phyloP scores from a whole-genome alignment of 805 yeast genomes.

The Debaryomyces tyrocola region DNA sequence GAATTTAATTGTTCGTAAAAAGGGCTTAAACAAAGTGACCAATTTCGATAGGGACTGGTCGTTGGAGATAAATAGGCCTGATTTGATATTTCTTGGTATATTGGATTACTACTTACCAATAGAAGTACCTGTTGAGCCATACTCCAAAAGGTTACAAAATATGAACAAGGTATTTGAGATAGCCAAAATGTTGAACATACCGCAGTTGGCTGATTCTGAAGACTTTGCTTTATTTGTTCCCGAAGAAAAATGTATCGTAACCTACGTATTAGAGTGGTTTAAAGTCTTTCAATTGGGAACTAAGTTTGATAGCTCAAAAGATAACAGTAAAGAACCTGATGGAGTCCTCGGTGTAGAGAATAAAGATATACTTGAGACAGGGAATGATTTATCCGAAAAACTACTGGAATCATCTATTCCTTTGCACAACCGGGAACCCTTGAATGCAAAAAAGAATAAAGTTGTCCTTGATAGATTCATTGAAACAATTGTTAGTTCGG shows the following conservation, averaged over 20 bases:
- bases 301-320: not conserved
- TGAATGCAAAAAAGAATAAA: not conserved
- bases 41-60: slow-evolving; percentile 62
- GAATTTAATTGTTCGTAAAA: slow-evolving; percentile 28
- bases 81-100: slow-evolving; percentile 43
- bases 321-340: not conserved
- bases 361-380: not conserved
- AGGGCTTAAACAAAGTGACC: slow-evolving; percentile 23
- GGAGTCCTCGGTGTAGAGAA: not conserved
- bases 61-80: slow-evolving; percentile 46
- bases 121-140: slow-evolving; percentile 29
- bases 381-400: not conserved
- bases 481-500: slow-evolving; percentile 11
- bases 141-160: slow-evolving; percentile 25
- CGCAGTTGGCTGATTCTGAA: slow-evolving; percentile 52
- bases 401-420: not conserved
- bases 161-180: slow-evolving; percentile 37
- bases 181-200: slow-evolving; percentile 50
- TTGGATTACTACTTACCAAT: slow-evolving; percentile 23
- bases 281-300: slow-evolving; percentile 32
- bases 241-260: slow-evolving; percentile 60
- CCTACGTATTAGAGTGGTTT: slow-evolving; percentile 61
- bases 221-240: slow-evolving; percentile 52
- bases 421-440: not conserved
- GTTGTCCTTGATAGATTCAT: slow-evolving; percentile 9